phyloP scores from a whole-genome alignment of 257 asterid genomes.

The Fraxinus anomala region DNA sequence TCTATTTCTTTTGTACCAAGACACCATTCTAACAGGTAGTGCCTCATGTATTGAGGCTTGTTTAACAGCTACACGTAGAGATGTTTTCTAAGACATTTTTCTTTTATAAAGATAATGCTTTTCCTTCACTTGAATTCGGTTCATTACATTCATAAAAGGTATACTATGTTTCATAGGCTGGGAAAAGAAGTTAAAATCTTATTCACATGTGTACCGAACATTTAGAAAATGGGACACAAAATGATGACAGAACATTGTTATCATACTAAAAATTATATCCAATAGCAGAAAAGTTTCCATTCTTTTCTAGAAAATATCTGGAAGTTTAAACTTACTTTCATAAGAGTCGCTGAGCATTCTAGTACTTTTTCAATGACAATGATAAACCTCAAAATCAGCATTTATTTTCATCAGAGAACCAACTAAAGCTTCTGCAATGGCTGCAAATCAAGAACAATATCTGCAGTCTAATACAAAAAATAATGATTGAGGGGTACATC shows the following conservation, averaged over 20 bases:
- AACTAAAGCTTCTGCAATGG: conserved; percentile 4
- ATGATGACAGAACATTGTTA: neutral
- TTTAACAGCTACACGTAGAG: neutral
- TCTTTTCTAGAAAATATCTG: neutral
- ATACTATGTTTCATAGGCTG: neutral
- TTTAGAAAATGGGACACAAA: neutral
- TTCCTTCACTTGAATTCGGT: too few species aligned
- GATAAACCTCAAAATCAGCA: neutral
- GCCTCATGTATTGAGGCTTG: neutral
- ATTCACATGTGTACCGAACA: neutral
- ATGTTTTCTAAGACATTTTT: neutral
- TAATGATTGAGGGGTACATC: conserved; percentile 4
- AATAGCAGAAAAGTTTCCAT: neutral
- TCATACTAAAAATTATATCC: neutral
- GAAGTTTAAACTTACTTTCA: neutral
- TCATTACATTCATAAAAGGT: neutral
- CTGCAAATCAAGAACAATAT: neutral
- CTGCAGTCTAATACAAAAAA: neutral
- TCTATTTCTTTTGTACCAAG: conserved; percentile 13
- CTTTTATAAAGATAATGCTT: neutral
- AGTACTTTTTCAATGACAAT: neutral
- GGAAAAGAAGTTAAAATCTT: neutral
- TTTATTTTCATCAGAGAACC: neutral
- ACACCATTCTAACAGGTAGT: neutral
- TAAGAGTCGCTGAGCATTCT: neutral